Evolutionary conservation across 371 early-diverging fungal genomes (phyloP).

Genomic region (Actinomortierella wolfii): DNA sequence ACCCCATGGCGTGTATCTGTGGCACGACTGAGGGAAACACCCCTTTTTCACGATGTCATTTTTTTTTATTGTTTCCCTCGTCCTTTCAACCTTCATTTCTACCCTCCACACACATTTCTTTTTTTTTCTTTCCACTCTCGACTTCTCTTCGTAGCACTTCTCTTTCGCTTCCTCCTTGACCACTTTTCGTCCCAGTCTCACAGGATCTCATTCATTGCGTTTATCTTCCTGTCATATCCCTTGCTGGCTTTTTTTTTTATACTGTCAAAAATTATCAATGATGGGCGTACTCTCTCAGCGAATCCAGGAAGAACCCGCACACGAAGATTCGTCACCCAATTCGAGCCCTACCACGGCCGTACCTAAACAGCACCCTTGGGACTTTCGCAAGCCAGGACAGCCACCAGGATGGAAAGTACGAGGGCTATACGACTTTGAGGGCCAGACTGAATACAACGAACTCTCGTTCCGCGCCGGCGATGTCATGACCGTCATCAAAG

Average conservation of each 20-base stretch:
- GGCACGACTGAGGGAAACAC: background rate
- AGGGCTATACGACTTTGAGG: conserved; percentile 42
- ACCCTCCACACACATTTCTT: background rate
- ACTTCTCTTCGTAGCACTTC: background rate
- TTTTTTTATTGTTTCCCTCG: background rate
- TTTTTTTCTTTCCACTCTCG: background rate
- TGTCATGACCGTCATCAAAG: conserved; percentile 42
- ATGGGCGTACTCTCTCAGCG: background rate
- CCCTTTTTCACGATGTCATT: background rate
- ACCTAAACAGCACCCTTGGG: too few species aligned
- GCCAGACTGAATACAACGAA: conserved; percentile 43
- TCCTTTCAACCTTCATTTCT: background rate
- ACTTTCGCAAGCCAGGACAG: too few species aligned
- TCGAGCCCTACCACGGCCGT: too few species aligned
- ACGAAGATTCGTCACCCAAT: too few species aligned
- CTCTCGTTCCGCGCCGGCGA: conserved; percentile 49
- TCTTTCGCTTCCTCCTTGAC: too few species aligned
- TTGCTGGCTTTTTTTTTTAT: background rate
- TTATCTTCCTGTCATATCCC: too few species aligned
- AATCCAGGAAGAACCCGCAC: too few species aligned
- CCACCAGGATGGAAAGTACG: conserved; percentile 42
- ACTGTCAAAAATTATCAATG: background rate
- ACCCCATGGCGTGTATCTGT: background rate
- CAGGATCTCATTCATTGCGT: too few species aligned
- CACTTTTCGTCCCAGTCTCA: too few species aligned